Base-by-base conservation (phyloP, 2,329 filamentous ascomycete species). In the Amphichorda felina region DNA sequence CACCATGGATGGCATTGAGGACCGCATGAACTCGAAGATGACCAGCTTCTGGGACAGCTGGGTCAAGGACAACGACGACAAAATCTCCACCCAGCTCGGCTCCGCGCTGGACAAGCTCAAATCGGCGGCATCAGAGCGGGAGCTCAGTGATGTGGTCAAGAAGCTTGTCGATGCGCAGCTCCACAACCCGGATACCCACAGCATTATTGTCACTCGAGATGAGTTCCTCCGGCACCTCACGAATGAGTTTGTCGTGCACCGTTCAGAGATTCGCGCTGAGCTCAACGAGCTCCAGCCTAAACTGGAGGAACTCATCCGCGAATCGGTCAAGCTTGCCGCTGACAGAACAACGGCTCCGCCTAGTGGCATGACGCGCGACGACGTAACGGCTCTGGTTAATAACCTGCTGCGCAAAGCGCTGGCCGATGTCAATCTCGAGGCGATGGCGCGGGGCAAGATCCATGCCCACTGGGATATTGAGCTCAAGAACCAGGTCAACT, bases 401-500 rank as follows among this genome's bases (percentile, higher is more conserved):
- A 47, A 53, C 2, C 44, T 63, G 5, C 49, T 75, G 8, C 48
- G 50, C 31, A 61, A 64, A 40, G 58, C 60, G 21, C 49, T 74
- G 15, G 52, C 53, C 5, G 57, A 66, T 25, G 55, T 59, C 15
- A 64, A 66, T 36, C 56, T 75, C 3, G 59, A 65, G 33, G 63
- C 63, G 3, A 46, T 69, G 25, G 62, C 66, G 18, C 55, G 59
- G 19, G 63, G 63, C 36, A 57, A 62, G 35, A 68, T 74, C 35
- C 57, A 60, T 21, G 50, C 54, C 25, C 53, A 65, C 43, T 64
- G 60, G 50, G 56, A 62, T 30, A 46, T 50, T 1, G 51, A 64
- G 17, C 57, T 77, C 17, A 56, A 56, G 37, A 60, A 67, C 36
- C 68, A 71, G 37, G 61, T 87, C 56, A 94, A 95, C 60, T 87